A percentile compares a stretch with the other conserved stretches of the same genome.
Evolutionary conservation across 345 rosid species (phyloP).

Genomic region (Eucalyptus paniculata): DNA sequence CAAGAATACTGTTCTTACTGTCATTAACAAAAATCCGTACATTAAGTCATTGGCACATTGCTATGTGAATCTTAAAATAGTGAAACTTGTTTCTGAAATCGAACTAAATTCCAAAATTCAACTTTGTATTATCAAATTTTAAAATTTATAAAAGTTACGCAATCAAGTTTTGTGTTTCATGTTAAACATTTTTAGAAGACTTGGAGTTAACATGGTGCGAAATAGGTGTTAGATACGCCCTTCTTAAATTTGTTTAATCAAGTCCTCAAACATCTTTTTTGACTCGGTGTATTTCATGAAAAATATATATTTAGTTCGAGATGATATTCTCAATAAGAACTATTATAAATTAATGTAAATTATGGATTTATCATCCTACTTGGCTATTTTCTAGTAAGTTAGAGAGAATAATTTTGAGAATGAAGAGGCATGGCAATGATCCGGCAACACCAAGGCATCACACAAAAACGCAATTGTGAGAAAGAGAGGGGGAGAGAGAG

Average conservation of each 20-base stretch:
- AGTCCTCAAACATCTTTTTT: not conserved
- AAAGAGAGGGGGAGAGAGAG: not conserved
- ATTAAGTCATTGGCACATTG: not conserved
- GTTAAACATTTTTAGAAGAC: not conserved
- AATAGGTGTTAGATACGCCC: not conserved
- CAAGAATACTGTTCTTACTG: not conserved
- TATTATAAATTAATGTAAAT: not conserved
- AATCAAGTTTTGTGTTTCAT: not conserved
- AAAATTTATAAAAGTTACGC: accelerated
- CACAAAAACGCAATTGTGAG: not conserved
- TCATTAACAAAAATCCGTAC: not conserved
- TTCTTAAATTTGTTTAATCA: not conserved
- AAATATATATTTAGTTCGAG: not conserved
- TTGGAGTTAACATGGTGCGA: not conserved
- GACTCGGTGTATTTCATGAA: accelerated
- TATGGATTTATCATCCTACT: not conserved
- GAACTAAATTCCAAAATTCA: not conserved
- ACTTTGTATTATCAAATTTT: not conserved
- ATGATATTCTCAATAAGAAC: not conserved
- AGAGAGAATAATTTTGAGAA: not conserved
- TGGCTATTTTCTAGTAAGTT: not conserved
- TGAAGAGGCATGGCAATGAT: not conserved
- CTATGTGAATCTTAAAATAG: not conserved
- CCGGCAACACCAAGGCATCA: not conserved
- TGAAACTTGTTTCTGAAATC: not conserved